These are phyloP conservation scores for Alternaria consortialis DNA, from an alignment of 2,329 filamentous ascomycete genomes.

Conservation along the genomic window DNA sequence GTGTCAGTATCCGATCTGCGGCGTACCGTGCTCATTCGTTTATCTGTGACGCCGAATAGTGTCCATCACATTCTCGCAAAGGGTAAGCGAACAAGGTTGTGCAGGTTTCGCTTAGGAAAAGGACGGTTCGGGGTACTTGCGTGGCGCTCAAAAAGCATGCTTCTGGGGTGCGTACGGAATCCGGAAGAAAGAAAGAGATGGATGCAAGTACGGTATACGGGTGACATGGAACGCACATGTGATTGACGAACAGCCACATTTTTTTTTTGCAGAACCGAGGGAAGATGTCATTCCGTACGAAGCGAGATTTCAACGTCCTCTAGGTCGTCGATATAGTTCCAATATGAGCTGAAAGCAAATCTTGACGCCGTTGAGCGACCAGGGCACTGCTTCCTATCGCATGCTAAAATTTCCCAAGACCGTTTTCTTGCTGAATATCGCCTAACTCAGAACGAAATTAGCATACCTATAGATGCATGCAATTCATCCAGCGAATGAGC, in stretches of 20 bases:
- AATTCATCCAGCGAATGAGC: slow-evolving; percentile 18
- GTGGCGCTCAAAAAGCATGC: slow-evolving; percentile 20
- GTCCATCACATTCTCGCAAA: slow-evolving; percentile 13
- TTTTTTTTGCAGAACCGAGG: slow-evolving; percentile 1
- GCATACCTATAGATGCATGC: slow-evolving; percentile 3
- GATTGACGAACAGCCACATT: slow-evolving; percentile 4
- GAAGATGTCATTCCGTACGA: slow-evolving; percentile 13
- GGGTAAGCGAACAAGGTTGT: not conserved
- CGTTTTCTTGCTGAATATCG: slow-evolving; percentile 1
- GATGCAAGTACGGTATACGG: slow-evolving; percentile 18
- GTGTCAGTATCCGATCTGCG: slow-evolving; percentile 12
- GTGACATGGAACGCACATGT: slow-evolving; percentile 11
- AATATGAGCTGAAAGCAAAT: slow-evolving; percentile 19
- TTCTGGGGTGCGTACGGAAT: slow-evolving; percentile 15
- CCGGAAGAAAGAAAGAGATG: slow-evolving; percentile 17
- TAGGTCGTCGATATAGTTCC: slow-evolving; percentile 12
- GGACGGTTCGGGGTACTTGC: slow-evolving; percentile 1
- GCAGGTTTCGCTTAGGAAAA: slow-evolving; percentile 5
- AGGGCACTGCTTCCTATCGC: slow-evolving; percentile 16
- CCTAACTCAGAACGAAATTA: not conserved
- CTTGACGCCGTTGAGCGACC: slow-evolving; percentile 16
- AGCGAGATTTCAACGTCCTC: slow-evolving; percentile 17
- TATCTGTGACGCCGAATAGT: slow-evolving; percentile 9
- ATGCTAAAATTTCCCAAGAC: not conserved
- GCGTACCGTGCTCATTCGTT: slow-evolving; percentile 14